Evolutionary conservation across 495 filamentous ascomycete genomes (phyloP).

Genomic region (Podospora comata): DNA sequence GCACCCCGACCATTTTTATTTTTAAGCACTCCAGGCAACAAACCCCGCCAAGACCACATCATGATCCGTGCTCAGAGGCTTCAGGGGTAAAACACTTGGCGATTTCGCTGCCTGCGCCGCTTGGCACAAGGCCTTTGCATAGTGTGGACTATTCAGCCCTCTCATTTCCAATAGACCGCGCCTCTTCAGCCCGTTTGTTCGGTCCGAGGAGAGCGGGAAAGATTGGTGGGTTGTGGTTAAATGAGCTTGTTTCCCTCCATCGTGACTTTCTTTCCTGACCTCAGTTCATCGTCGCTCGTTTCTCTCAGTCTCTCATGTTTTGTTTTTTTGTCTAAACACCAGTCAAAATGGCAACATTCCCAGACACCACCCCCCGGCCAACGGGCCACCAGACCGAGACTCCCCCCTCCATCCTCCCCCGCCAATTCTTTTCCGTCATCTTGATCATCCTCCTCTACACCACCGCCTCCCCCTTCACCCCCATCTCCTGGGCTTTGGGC

Average conservation of each 20-base stretch:
- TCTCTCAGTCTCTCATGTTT: too few species aligned
- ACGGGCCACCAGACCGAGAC: neutral
- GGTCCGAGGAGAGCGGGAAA: neutral
- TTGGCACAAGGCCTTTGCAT: neutral
- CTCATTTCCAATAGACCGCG: neutral
- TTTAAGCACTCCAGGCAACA: too few species aligned
- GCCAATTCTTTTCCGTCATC: slow-evolving; percentile 15
- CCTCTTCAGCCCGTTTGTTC: neutral
- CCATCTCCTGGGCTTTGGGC: slow-evolving; percentile 12
- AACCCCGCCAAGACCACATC: neutral
- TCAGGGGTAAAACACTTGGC: neutral
- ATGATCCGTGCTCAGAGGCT: neutral
- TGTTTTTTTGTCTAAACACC: neutral
- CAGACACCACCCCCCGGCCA: neutral
- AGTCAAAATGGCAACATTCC: neutral
- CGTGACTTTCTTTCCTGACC: neutral
- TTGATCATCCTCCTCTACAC: slow-evolving; percentile 24
- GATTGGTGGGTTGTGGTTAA: neutral
- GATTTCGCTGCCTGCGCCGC: neutral
- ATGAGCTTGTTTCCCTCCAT: neutral
- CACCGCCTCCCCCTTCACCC: slow-evolving; percentile 21
- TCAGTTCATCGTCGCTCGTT: too few species aligned
- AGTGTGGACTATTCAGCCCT: neutral
- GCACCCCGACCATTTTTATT: too few species aligned
- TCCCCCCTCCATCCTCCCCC: slow-evolving; percentile 7